phyloP scores from a whole-genome alignment of 257 asterid species.

The Solanum infundibuliforme region DNA sequence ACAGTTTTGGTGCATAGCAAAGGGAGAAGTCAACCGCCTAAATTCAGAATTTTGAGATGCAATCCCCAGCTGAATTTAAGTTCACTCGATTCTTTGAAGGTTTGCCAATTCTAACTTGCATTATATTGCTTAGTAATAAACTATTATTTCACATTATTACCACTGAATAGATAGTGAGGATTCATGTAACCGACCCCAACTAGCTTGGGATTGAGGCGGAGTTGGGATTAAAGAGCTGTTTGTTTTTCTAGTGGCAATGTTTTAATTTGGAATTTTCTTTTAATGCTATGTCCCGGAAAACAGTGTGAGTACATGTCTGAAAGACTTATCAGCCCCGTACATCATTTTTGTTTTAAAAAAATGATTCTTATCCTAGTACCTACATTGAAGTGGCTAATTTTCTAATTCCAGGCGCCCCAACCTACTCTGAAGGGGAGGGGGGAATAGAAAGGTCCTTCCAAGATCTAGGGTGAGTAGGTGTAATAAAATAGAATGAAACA shows the following conservation, averaged over 20 bases:
- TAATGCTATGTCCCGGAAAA: neutral
- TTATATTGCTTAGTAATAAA: neutral
- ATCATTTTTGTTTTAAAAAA: neutral
- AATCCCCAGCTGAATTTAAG: constrained; percentile 27
- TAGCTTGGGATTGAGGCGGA: neutral
- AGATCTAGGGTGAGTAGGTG: neutral
- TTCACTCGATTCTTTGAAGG: constrained; percentile 60
- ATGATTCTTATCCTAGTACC: neutral
- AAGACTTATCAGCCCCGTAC: neutral
- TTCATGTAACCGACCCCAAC: neutral
- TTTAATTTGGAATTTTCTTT: neutral
- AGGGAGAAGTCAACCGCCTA: constrained; percentile 16
- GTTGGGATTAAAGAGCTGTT: neutral
- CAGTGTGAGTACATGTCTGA: neutral
- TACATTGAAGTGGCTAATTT: neutral
- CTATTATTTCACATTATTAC: neutral
- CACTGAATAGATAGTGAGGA: neutral
- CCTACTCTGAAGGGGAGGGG: neutral
- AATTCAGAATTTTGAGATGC: constrained; percentile 23
- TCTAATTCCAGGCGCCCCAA: neutral
- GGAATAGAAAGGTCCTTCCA: neutral
- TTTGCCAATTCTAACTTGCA: neutral
- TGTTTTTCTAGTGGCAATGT: neutral
- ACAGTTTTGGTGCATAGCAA: constrained; percentile 14
- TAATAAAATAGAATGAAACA: neutral